These are phyloP conservation scores for Dimocarpus longan DNA, from an alignment of 345 rosid species.

Conservation along the genomic window DNA sequence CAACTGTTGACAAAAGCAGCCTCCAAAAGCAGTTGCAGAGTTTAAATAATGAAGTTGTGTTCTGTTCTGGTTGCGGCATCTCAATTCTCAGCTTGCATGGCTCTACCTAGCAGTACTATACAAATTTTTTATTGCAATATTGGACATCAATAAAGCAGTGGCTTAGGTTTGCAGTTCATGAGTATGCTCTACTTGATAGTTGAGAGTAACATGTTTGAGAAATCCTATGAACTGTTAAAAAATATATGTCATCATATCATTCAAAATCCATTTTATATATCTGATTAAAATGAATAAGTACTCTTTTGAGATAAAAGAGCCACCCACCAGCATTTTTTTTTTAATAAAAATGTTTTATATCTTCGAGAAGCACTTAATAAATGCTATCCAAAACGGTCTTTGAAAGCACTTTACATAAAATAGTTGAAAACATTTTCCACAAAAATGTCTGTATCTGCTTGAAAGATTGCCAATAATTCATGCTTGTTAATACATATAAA, in stretches of 20 bases:
- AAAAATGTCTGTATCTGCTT: neutral
- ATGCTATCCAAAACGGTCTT: neutral
- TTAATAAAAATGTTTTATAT: no score
- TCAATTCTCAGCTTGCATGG: slow-evolving; percentile 1
- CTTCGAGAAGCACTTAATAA: neutral
- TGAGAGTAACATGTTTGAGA: neutral
- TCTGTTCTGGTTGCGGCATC: neutral
- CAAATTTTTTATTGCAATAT: neutral
- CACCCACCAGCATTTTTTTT: neutral
- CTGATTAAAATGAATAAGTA: no score
- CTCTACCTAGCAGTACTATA: neutral
- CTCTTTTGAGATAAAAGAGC: neutral
- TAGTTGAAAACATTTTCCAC: neutral
- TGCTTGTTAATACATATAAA: no score
- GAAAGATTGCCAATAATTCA: no score
- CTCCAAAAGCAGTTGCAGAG: neutral
- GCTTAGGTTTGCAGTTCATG: neutral
- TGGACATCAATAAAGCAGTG: neutral
- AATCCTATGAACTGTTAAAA: neutral
- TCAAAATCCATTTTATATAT: no score
- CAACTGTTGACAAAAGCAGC: neutral
- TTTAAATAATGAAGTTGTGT: neutral
- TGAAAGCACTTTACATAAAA: neutral
- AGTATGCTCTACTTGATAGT: neutral
- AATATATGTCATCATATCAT: no score